phyloP scores from a whole-genome alignment of 2,329 filamentous ascomycete species.

The Cladosporium sp. region DNA sequence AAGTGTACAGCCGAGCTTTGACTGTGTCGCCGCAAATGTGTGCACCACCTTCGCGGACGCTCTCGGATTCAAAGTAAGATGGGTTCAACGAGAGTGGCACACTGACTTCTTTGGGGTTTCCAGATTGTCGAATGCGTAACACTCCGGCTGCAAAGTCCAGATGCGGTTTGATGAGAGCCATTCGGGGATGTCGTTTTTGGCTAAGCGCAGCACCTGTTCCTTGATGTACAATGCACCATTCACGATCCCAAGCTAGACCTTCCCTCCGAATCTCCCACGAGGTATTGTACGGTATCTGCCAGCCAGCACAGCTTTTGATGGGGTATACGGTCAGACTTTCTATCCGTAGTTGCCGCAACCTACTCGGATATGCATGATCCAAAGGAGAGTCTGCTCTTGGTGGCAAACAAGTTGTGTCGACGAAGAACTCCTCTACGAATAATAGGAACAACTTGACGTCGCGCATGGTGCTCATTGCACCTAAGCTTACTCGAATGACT shows the following conservation, averaged over 20 bases:
- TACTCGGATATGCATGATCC: neutral
- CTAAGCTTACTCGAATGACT: constrained; percentile 78
- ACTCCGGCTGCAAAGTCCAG: constrained; percentile 67
- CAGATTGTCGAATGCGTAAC: constrained; percentile 53
- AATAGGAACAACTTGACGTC: constrained; percentile 69
- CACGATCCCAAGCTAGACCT: constrained; percentile 88
- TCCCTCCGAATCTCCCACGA: constrained; percentile 76
- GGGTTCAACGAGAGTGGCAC: constrained; percentile 66
- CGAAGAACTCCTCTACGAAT: constrained; percentile 32
- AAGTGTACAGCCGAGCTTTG: constrained; percentile 65
- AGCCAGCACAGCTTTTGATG: constrained; percentile 90
- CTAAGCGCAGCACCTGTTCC: constrained; percentile 80
- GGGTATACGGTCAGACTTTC: constrained; percentile 66
- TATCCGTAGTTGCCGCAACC: constrained; percentile 34
- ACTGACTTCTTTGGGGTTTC: constrained; percentile 35
- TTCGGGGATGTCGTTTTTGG: constrained; percentile 82
- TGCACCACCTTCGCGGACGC: constrained; percentile 43
- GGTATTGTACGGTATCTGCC: constrained; percentile 58
- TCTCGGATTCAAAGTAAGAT: constrained; percentile 45
- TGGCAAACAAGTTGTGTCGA: constrained; percentile 17
- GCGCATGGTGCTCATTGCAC: constrained; percentile 76
- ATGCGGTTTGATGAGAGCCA: constrained; percentile 75
- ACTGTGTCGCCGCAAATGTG: constrained; percentile 82
- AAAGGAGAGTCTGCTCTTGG: constrained; percentile 3
- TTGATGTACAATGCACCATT: constrained; percentile 91